Conservation (phyloP, 768 basidiomycete genomes). For the Cystobasidium onofrii region DNA sequence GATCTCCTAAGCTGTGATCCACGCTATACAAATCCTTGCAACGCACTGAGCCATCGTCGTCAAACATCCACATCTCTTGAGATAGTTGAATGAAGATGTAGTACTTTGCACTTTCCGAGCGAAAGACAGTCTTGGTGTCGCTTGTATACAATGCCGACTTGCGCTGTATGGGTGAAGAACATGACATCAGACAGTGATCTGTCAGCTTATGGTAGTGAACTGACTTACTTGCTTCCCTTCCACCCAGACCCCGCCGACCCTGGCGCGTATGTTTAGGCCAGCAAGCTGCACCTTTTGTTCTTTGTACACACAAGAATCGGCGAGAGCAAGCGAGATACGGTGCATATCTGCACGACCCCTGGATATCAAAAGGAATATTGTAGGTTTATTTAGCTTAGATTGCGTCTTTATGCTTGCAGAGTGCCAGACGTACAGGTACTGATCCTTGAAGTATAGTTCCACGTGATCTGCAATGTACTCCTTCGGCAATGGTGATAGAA, state of each 20-base stretch:
- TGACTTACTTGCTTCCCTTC: slow-evolving; percentile 56
- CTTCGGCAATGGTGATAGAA: slow-evolving; percentile 15
- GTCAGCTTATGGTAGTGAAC: neutral
- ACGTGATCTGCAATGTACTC: slow-evolving; percentile 63
- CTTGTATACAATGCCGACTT: slow-evolving; percentile 70
- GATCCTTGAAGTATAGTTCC: slow-evolving; percentile 86
- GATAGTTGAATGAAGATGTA: slow-evolving; percentile 96
- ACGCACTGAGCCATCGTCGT: slow-evolving; percentile 78
- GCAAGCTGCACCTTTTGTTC: slow-evolving; percentile 80
- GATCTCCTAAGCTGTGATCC: too few species aligned
- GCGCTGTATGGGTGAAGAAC: slow-evolving; percentile 51
- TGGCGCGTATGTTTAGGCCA: slow-evolving; percentile 65
- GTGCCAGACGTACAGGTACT: slow-evolving; percentile 59
- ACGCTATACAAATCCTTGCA: too few species aligned
- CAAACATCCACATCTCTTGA: slow-evolving; percentile 90
- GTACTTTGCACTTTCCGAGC: slow-evolving; percentile 80
- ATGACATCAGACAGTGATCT: neutral
- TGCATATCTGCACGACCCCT: slow-evolving; percentile 90
- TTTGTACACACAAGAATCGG: slow-evolving; percentile 69
- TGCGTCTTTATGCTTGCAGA: too few species aligned
- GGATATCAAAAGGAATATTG: slow-evolving; percentile 11
- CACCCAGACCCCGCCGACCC: slow-evolving; percentile 69
- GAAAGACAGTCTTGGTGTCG: slow-evolving; percentile 76
- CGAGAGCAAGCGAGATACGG: slow-evolving; percentile 73
- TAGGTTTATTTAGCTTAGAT: too few species aligned